Evolutionary conservation across 1,284 basidiomycete species (phyloP).

Genomic region (Entoloma clypeatum): DNA sequence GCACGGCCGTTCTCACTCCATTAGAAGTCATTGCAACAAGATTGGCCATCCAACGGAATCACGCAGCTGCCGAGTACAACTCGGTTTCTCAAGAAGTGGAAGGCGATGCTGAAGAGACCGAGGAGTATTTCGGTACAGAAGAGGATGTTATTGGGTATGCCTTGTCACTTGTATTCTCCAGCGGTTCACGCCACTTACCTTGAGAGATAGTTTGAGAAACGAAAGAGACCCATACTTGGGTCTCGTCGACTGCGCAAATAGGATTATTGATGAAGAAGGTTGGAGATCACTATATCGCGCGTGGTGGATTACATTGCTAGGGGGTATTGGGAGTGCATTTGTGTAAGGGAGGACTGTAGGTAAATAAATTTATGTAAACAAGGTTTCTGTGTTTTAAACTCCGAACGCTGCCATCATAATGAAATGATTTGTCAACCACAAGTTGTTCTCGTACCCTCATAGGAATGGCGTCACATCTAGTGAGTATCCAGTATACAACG

Average conservation of each 20-base stretch:
- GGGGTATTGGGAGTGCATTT: constrained; percentile 58
- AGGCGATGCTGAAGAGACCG: constrained; percentile 60
- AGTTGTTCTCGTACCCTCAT: neutral
- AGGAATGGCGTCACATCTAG: constrained; percentile 42
- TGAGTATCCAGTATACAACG: constrained; percentile 19
- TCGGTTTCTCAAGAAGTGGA: constrained; percentile 70
- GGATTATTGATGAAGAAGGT: constrained; percentile 84
- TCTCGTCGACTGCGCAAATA: constrained; percentile 71
- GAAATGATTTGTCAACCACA: neutral
- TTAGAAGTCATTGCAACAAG: constrained; percentile 81
- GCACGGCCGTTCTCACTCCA: constrained; percentile 68
- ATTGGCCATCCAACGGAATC: constrained; percentile 82
- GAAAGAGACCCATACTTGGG: constrained; percentile 87
- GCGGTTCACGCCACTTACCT: constrained; percentile 2
- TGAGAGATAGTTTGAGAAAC: constrained; percentile 56
- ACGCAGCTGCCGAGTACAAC: constrained; percentile 66
- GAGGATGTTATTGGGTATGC: constrained; percentile 87
- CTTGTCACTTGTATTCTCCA: constrained; percentile 1
- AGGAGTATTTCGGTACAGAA: constrained; percentile 68
- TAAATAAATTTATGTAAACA: too few species aligned
- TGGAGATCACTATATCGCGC: constrained; percentile 75
- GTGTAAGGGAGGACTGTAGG: constrained; percentile 35
- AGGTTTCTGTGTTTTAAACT: too few species aligned
- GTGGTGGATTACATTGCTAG: constrained; percentile 83
- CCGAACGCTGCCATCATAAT: neutral